Conservation (phyloP, 805 yeast species). For the Lipomyces japonicus region DNA sequence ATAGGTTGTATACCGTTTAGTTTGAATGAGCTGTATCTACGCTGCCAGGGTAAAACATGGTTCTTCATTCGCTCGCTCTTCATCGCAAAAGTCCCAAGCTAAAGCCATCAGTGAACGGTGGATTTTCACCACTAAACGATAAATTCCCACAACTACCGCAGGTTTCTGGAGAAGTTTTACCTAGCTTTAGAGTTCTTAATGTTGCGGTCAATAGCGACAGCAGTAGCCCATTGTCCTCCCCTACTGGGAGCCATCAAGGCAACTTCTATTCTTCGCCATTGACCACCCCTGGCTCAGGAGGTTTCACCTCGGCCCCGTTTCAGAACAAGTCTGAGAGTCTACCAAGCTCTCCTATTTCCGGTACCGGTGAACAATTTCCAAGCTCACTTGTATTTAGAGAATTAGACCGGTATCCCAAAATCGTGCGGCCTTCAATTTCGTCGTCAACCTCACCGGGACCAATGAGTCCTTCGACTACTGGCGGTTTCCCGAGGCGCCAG, state of each 20-base stretch:
- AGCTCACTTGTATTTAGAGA: conserved; percentile 16
- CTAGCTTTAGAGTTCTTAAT: no score
- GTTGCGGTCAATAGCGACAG: no score
- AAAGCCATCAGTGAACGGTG: not conserved
- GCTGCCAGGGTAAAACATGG: no score
- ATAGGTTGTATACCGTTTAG: no score
- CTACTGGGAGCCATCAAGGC: no score
- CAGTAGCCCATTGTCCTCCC: no score
- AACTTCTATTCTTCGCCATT: no score
- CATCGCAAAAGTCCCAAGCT: not conserved
- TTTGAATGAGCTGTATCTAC: no score
- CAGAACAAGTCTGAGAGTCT: no score
- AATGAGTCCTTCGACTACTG: conserved; percentile 2
- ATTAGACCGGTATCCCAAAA: conserved; percentile 23
- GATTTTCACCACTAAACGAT: not conserved
- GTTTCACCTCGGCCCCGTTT: no score
- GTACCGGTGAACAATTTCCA: conserved; percentile 4
- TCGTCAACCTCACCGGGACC: not conserved
- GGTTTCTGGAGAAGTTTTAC: no score
- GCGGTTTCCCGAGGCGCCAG: conserved; percentile 21
- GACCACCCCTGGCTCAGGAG: no score
- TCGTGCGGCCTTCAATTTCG: conserved; percentile 1
- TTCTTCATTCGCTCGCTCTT: not conserved
- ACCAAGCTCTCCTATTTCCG: not conserved
- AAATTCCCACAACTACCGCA: not conserved